Conservation (phyloP, 441 rosid genomes). For the Capsella rubella region DNA sequence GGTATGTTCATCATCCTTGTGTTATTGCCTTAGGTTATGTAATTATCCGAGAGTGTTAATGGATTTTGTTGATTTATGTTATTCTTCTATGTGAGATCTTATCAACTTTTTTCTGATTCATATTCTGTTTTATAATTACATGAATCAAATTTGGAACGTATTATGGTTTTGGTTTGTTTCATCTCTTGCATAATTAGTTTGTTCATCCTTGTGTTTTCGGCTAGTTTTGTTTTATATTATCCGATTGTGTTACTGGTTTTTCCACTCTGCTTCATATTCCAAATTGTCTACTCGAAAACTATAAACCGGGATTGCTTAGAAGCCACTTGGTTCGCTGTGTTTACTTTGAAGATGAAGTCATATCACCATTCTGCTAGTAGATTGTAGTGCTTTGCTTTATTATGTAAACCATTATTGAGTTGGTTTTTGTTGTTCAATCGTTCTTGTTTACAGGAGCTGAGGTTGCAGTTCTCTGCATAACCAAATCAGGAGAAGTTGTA, state of each 20-base stretch:
- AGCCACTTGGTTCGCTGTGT: neutral
- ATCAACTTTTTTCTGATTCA: conserved; percentile 9
- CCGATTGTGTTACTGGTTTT: neutral
- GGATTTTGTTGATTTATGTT: neutral
- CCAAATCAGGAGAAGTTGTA: conserved; percentile 88
- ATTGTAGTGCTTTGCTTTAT: no score
- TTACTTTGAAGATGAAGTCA: conserved; percentile 19
- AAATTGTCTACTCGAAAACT: neutral
- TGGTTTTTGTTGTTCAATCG: no score
- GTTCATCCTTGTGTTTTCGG: neutral
- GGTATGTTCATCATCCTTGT: neutral
- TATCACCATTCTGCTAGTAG: no score
- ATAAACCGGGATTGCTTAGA: neutral
- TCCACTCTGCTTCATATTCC: conserved; percentile 2
- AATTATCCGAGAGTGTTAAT: neutral
- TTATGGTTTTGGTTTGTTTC: neutral
- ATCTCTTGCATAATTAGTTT: neutral
- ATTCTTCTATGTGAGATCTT: conserved; percentile 8
- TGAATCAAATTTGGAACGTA: neutral
- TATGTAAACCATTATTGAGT: no score
- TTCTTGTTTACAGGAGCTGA: conserved; percentile 72
- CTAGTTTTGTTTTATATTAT: neutral
- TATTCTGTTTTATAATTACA: neutral
- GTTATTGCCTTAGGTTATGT: neutral
- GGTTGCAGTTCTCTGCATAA: conserved; percentile 96